Evolutionary conservation across 1,139 yeast species (phyloP), one percentile per base, ranked within the genome.

Genomic region (Sugiyamaella japonica): DNA sequence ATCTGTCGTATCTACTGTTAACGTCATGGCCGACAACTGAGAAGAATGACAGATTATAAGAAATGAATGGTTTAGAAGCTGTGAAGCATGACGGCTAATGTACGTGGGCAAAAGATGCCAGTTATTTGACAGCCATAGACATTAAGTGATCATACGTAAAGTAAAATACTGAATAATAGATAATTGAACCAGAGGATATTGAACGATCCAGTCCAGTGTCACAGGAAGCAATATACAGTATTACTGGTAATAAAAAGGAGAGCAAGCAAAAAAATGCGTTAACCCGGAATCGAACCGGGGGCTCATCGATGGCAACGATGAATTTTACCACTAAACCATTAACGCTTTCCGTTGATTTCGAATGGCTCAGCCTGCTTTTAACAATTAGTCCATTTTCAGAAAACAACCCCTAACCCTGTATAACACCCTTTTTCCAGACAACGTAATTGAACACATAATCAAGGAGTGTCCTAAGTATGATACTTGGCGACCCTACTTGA

Each of bases 211-310:
- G 25, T 20, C 6, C 25, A 20, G 25, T 20, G 6, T 20, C 25
- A 3, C 6, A 20, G 25, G 6, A 6, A 20, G 6, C 6, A 20
- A 20, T 20, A 20, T 20, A 3, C 4, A 6, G 13, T 3, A 23
- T 25, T 25, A 13, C 29, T 15, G n/a, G 34, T 29, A 7, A 29
- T 13, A 49, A 41, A 32, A 39, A 48, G 20, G 23, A 6, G 32
- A n/a, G 7, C 6, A 28, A 28, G 31, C 3, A 7, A 5, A 29
- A 29, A 29, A 29, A 29, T 76, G 79, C 79, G 77, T 73, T 67
- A 73, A 76, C 79, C 79, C 79, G 79, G 79, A 76, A 76, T 76
- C 79, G 79, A 76, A 76, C 79, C 79, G 79, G 79, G 79, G 79
- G 78, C 79, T 73, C 77, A 69, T 72, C 77, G 78, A 76, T 75